Base-by-base conservation (phyloP, 2,329 filamentous ascomycete genomes). In the Xylariaceae sp. region DNA sequence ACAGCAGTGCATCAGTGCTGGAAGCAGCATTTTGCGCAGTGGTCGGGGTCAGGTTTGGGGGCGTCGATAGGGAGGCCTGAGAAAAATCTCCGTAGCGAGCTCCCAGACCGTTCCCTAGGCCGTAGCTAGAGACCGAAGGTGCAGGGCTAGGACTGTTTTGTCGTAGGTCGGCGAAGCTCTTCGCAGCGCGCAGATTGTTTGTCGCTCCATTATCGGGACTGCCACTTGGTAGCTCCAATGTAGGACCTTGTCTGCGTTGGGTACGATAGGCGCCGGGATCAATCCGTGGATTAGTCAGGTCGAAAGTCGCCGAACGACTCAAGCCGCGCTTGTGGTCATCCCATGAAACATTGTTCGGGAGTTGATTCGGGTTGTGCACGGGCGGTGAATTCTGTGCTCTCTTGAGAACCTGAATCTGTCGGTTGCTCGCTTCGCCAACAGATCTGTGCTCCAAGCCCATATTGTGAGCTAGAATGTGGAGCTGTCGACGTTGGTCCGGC, bases 91-190 rank as follows among this genome's bases (percentile, higher is more conserved):
- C 59, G 50, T 68, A 69, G 16, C 66, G 65, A 31, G 62, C 61
- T 43, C 71, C 74, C 13, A 83, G 70, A 41, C 77, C 75, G 53
- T 72, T 74, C 31, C 79, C 73, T 33, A 83, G 67, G 31, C 71
- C 67, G 6, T 95, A 96, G 75, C 90, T 95, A 6, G 90, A 90
- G 16, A 90, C 90, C 12, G 94, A 96, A 7, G 87, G 87, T 3
- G 89, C 93, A 6, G 94, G 93, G 62, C 93, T 97, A 11, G 93
- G 93, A 14, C 92, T 97, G 73, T 95, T 96, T 1, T 92, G 96
- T 59, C 93, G 88, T 58, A 99, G 76, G 68, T 99, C 94, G 34
- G 93, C 94, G 69, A 97, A 97, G 46, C 93, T 97, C 77, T 97
- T 97, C 56, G 93, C 94, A 28, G 90, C 90, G 41, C 94, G 87